These are phyloP conservation scores for Corylus americana DNA, from an alignment of 306 rosid genomes.

Conservation along the genomic window DNA sequence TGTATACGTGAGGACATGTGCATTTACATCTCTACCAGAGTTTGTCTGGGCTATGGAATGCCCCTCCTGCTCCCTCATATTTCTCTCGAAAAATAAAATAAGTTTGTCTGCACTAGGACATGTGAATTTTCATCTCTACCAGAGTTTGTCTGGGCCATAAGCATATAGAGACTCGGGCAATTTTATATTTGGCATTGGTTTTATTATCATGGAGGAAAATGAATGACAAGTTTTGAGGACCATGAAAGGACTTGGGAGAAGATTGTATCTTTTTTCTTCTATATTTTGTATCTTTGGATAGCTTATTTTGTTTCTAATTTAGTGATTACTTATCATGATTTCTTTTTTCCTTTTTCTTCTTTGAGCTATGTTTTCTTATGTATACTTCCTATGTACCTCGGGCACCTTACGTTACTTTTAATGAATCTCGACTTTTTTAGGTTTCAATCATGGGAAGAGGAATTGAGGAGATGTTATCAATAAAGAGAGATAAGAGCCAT, in stretches of 20 bases:
- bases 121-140: slow-evolving; percentile 15
- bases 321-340: too few relatives aligned
- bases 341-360: too few relatives aligned
- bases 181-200: slow-evolving; percentile 16
- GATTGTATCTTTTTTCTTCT: too few relatives aligned
- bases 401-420: too few relatives aligned
- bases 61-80: background rate
- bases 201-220: background rate
- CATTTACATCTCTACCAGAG: background rate
- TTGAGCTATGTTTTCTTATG: too few relatives aligned
- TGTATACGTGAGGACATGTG: too few relatives aligned
- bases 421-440: slow-evolving; percentile 38
- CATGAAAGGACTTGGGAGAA: too few relatives aligned
- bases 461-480: slow-evolving; percentile 73
- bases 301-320: too few relatives aligned
- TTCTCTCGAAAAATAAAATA: background rate
- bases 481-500: slow-evolving; percentile 83
- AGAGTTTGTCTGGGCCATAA: slow-evolving; percentile 8
- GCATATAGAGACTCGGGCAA: slow-evolving; percentile 10
- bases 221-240: too few relatives aligned
- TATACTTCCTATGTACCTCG: too few relatives aligned
- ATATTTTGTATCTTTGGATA: too few relatives aligned
- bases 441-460: slow-evolving; percentile 72
- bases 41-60: background rate
- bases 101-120: background rate